Percentiles rank a stretch among this genome's conserved stretches.
Conservation (phyloP, 2,329 filamentous ascomycete genomes). For the Fusarium cicatricum region DNA sequence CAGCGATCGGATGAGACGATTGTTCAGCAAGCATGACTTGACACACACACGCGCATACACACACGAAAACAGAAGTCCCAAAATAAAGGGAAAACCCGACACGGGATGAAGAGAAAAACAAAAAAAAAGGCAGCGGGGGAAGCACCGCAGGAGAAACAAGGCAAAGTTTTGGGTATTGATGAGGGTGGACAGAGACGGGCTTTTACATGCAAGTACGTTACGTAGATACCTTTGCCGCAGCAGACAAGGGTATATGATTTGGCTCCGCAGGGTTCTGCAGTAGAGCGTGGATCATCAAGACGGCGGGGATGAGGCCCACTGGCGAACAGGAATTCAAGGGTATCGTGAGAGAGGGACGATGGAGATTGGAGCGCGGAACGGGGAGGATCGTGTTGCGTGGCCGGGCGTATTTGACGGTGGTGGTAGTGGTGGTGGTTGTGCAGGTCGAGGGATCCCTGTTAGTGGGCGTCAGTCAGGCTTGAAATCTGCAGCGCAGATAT, state of each 20-base stretch:
- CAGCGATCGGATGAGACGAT: constrained; percentile 17
- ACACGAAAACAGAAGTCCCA: constrained; percentile 14
- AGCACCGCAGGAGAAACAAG: neutral
- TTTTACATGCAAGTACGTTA: constrained; percentile 17
- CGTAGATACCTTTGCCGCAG: constrained; percentile 10
- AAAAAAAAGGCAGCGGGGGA: constrained; percentile 8
- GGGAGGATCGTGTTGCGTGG: neutral
- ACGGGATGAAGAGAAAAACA: neutral
- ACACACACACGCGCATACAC: no score
- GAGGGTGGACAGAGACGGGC: constrained; percentile 20
- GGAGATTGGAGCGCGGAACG: neutral
- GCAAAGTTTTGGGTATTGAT: neutral
- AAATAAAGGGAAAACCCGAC: constrained; percentile 5
- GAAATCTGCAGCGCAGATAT: neutral
- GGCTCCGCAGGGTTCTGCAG: neutral
- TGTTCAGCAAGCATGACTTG: constrained; percentile 28
- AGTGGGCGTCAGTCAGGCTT: no score
- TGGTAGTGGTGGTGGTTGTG: neutral
- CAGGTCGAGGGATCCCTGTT: neutral
- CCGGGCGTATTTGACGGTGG: neutral
- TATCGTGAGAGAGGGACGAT: neutral
- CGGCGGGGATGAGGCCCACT: neutral
- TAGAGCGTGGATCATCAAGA: neutral
- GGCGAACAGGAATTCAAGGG: neutral
- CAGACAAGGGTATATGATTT: neutral